These are phyloP conservation scores for Physcia stellaris DNA, from an alignment of 495 filamentous ascomycete genomes.

Conservation along the genomic window DNA sequence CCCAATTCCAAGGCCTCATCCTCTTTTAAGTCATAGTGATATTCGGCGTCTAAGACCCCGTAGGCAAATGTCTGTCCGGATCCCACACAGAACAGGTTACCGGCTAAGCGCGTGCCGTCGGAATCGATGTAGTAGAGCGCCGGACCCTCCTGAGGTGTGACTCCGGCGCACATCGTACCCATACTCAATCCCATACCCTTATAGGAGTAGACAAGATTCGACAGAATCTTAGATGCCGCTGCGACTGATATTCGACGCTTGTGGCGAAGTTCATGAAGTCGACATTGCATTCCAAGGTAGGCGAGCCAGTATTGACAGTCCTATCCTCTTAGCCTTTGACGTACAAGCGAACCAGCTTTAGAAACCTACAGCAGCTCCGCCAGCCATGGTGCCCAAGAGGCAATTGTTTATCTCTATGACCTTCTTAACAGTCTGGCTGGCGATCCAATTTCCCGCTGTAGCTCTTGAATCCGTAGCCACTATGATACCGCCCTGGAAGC, in stretches of 20 bases:
- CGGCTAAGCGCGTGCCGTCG: conserved; percentile 82
- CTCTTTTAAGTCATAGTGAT: conserved; percentile 70
- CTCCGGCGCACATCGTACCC: conserved; percentile 98
- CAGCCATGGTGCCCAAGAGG: conserved; percentile 94
- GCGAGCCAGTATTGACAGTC: conserved; percentile 99
- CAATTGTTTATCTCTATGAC: conserved; percentile 89
- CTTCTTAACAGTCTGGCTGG: conserved; percentile 98
- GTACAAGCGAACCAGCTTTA: conserved; percentile 3
- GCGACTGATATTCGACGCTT: conserved; percentile 97
- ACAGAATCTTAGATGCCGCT: conserved; percentile 93
- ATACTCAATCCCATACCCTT: conserved; percentile 96
- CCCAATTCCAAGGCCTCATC: conserved; percentile 86
- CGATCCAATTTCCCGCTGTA: conserved; percentile 96
- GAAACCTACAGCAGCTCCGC: conserved; percentile 72
- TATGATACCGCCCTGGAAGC: conserved; percentile 95
- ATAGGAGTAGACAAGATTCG: conserved; percentile 95
- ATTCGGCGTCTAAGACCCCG: conserved; percentile 92
- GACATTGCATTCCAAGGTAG: conserved; percentile 97
- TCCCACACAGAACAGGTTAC: conserved; percentile 96
- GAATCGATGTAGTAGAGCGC: conserved; percentile 99
- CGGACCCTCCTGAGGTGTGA: conserved; percentile 89
- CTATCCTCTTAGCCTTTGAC: conserved; percentile 23
- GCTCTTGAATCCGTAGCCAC: conserved; percentile 95
- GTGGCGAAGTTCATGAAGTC: conserved; percentile 96
- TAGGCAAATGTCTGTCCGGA: conserved; percentile 98